These are phyloP conservation scores for Sporothrix brunneoviolacea DNA, from an alignment of 2,329 filamentous ascomycete species.

Conservation along the genomic window DNA sequence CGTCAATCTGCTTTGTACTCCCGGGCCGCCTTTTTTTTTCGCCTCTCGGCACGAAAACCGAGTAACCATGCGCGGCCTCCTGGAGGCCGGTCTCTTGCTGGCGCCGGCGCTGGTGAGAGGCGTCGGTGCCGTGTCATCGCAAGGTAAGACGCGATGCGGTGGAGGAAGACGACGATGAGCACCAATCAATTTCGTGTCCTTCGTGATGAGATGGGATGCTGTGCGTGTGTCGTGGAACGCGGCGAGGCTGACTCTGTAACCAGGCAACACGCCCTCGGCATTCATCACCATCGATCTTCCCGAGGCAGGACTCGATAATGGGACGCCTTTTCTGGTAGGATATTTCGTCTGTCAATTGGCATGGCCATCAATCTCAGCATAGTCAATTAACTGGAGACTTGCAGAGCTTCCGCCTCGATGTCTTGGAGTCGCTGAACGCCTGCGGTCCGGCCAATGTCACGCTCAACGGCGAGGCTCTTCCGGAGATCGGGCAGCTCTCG, in stretches of 20 bases:
- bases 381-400: background rate
- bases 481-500: conserved; percentile 36
- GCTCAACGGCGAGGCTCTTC: conserved; percentile 38
- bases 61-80: conserved; percentile 28
- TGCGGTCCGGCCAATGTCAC: conserved; percentile 43
- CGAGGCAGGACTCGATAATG: conserved; percentile 8
- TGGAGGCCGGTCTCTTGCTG: conserved; percentile 29
- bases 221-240: no score
- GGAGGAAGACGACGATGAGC: no score
- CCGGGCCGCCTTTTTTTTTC: background rate
- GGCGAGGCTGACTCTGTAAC: background rate
- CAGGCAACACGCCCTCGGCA: conserved; percentile 19
- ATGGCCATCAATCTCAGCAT: no score
- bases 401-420: conserved; percentile 36
- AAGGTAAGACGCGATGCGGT: no score
- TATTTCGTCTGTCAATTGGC: background rate
- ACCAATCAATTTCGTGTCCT: no score
- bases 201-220: no score
- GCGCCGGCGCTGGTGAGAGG: conserved; percentile 30
- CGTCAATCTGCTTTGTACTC: background rate
- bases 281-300: conserved; percentile 23
- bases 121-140: conserved; percentile 17
- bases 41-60: background rate
- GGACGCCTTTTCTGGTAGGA: conserved; percentile 21
- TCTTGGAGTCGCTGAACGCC: conserved; percentile 37